Percentiles rank a stretch among this genome's conserved stretches.
Conservation (phyloP, 2,329 filamentous ascomycete species). For the Paraphaeosphaeria sporulosa region DNA sequence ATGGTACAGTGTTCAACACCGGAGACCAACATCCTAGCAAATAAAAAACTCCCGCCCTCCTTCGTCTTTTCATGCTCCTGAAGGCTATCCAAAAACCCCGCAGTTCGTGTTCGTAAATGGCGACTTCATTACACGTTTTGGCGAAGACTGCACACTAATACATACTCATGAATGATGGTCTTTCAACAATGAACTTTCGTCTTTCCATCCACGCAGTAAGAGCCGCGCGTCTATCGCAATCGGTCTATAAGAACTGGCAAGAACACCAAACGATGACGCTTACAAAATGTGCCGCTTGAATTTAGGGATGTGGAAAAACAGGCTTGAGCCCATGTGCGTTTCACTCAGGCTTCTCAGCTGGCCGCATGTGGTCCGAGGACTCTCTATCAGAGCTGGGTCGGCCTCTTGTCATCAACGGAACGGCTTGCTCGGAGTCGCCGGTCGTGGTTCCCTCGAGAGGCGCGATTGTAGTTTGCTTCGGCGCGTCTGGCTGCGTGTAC, state of each 20-base stretch:
- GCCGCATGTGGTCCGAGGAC: constrained; percentile 6
- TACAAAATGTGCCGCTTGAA: not conserved
- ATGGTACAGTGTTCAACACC: not conserved
- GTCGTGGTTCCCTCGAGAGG: constrained; percentile 74
- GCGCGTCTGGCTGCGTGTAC: constrained; percentile 73
- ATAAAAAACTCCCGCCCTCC: not conserved
- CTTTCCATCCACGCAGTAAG: not conserved
- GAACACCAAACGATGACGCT: not conserved
- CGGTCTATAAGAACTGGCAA: not conserved
- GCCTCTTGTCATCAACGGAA: constrained; percentile 28
- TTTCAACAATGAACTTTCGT: not conserved
- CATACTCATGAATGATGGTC: constrained; percentile 1
- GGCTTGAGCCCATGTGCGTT: not conserved
- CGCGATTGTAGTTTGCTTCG: constrained; percentile 69
- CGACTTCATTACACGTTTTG: not conserved
- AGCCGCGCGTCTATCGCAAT: not conserved
- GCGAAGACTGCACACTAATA: not conserved
- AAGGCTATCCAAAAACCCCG: not conserved
- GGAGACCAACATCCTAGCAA: not conserved
- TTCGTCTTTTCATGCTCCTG: not conserved
- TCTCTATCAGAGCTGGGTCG: constrained; percentile 5
- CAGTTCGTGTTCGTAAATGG: not conserved
- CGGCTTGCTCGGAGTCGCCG: constrained; percentile 52
- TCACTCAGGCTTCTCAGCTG: constrained; percentile 4
- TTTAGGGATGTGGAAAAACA: not conserved